Conservation (phyloP, 148 eudicot species). For the Linanthus parryae region DNA sequence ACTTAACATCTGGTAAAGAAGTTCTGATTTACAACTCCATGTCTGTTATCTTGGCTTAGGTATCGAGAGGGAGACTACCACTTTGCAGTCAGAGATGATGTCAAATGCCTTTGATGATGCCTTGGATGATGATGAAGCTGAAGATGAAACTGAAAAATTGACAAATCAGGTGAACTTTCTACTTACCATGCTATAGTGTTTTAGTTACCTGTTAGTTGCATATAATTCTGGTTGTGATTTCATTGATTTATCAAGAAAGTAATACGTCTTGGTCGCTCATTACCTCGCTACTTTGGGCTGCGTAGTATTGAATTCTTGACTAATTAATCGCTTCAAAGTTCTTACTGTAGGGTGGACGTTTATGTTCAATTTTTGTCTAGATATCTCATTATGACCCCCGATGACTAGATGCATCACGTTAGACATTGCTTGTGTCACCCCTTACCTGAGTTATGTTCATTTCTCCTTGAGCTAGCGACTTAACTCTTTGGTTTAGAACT, state of each 20-base stretch:
- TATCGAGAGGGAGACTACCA: conserved; percentile 76
- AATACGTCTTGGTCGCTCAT: no score
- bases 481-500: background rate
- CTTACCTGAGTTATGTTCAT: background rate
- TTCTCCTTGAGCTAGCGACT: background rate
- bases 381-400: background rate
- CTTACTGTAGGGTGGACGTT: background rate
- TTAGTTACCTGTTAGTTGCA: background rate
- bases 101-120: conserved; percentile 90
- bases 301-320: background rate
- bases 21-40: background rate
- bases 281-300: background rate
- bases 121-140: conserved; percentile 92
- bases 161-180: conserved; percentile 96
- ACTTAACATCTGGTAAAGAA: background rate
- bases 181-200: no score
- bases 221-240: background rate
- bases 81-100: conserved; percentile 90
- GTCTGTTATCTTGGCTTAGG: conserved; percentile 37
- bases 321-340: background rate
- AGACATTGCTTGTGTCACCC: background rate
- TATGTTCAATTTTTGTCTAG: background rate
- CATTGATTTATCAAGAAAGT: background rate
- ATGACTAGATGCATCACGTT: background rate
- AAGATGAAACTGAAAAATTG: conserved; percentile 90